These are phyloP conservation scores for Candida morakotiae DNA, from an alignment of 805 yeast species.

Conservation along the genomic window DNA sequence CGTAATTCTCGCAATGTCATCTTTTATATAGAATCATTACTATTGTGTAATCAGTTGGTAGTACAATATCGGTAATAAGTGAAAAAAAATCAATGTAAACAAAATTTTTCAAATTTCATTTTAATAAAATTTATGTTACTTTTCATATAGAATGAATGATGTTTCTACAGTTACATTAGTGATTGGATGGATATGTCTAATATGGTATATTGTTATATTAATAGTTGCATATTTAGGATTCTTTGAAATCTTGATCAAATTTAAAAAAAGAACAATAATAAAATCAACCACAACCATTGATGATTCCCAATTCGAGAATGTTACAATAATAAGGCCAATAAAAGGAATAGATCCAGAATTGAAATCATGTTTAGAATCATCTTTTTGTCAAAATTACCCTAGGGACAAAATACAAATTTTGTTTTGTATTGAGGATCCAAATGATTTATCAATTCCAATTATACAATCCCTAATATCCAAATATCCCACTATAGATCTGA, in stretches of 20 bases:
- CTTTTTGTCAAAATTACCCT: conserved; percentile 69
- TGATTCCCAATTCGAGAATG: conserved; percentile 33
- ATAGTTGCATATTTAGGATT: conserved; percentile 37
- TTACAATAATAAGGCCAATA: conserved; percentile 75
- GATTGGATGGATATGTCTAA: conserved; percentile 11
- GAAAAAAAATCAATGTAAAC: background rate
- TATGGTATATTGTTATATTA: conserved; percentile 39
- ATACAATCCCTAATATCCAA: conserved; percentile 45
- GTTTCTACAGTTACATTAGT: background rate
- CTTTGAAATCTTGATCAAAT: conserved; percentile 31
- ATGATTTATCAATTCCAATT: conserved; percentile 64
- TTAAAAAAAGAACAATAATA: conserved; percentile 14
- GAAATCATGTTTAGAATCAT: conserved; percentile 60
- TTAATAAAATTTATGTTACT: background rate
- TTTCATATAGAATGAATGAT: conserved; percentile 3
- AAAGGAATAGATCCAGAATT: conserved; percentile 82
- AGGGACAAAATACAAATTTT: conserved; percentile 56
- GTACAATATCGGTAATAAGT: conserved; percentile 6
- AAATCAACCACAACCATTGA: background rate
- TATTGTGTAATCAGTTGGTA: no score
- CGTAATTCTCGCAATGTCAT: no score
- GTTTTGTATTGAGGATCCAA: conserved; percentile 64
- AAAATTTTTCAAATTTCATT: background rate
- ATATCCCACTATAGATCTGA: conserved; percentile 56
- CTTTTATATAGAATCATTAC: no score